A percentile compares a stretch with the other conserved stretches of the same genome.
These are phyloP conservation scores for Suillus spraguei DNA, from an alignment of 768 basidiomycete species.

Conservation along the genomic window DNA sequence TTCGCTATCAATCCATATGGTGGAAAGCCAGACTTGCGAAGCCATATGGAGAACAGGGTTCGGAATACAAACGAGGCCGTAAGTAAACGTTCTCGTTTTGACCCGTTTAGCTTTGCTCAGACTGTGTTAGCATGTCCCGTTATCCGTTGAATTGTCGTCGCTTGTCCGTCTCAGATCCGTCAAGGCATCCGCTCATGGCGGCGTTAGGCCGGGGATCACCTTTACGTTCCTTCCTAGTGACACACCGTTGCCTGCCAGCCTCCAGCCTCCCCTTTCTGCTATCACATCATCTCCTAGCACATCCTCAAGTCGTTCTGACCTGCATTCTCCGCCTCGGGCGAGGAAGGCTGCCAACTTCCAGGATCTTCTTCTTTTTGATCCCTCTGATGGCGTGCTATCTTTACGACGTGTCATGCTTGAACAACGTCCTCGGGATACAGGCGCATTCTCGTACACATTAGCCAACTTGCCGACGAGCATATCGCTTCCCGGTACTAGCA, in stretches of 20 bases:
- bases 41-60: slow-evolving; percentile 62
- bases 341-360: slow-evolving; percentile 52
- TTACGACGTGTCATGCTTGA: slow-evolving; percentile 58
- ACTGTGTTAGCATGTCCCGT: slow-evolving; percentile 43
- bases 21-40: slow-evolving; percentile 60
- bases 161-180: slow-evolving; percentile 53
- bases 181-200: slow-evolving; percentile 30
- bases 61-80: slow-evolving; percentile 53
- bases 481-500: slow-evolving; percentile 58
- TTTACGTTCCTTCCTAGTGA: slow-evolving; percentile 55
- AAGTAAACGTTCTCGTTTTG: slow-evolving; percentile 21
- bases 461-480: slow-evolving; percentile 48
- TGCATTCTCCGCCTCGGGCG: slow-evolving; percentile 30
- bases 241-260: slow-evolving; percentile 38
- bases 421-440: slow-evolving; percentile 25
- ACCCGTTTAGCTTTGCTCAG: slow-evolving; percentile 6
- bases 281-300: slow-evolving; percentile 29
- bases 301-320: slow-evolving; percentile 31
- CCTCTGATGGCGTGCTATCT: slow-evolving; percentile 53
- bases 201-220: slow-evolving; percentile 44
- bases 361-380: slow-evolving; percentile 72
- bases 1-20: slow-evolving; percentile 81
- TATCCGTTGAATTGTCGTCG: slow-evolving; percentile 56
- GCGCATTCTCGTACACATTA: slow-evolving; percentile 26
- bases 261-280: slow-evolving; percentile 38